Percentiles rank a stretch among this genome's conserved stretches.
These are phyloP conservation scores for Xerocomellus amylosporus DNA, from an alignment of 768 basidiomycete species.

Conservation along the genomic window DNA sequence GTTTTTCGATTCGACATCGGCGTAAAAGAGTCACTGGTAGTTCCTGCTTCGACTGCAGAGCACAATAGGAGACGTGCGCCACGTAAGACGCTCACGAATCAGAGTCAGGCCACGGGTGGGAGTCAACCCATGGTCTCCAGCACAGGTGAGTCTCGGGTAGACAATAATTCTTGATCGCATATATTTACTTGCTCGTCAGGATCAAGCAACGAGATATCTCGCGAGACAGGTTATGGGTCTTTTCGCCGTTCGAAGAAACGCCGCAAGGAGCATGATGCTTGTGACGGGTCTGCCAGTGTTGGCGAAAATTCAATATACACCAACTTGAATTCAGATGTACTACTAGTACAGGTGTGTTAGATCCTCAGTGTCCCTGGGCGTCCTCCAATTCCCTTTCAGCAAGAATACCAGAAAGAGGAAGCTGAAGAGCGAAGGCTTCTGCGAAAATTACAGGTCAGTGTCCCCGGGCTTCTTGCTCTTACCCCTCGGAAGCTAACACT, in stretches of 20 bases:
- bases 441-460: conserved; percentile 10
- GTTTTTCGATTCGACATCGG: conserved; percentile 11
- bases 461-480: background rate
- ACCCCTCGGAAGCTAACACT: background rate
- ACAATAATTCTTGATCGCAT: background rate
- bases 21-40: background rate
- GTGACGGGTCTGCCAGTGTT: background rate
- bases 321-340: background rate
- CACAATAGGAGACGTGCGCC: background rate
- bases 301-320: background rate
- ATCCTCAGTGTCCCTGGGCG: no score
- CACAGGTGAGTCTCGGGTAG: background rate
- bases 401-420: conserved; percentile 10
- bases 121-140: background rate
- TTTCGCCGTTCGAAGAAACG: background rate
- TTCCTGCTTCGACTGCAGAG: background rate
- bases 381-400: background rate
- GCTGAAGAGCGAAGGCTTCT: conserved; percentile 15
- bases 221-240: background rate
- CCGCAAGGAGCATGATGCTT: background rate
- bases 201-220: background rate
- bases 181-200: background rate
- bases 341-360: conserved; percentile 4
- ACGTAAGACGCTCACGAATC: background rate
- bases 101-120: background rate